Evolutionary conservation across 2,329 filamentous ascomycete genomes (phyloP).

Genomic region (Aspergillus alliaceus): DNA sequence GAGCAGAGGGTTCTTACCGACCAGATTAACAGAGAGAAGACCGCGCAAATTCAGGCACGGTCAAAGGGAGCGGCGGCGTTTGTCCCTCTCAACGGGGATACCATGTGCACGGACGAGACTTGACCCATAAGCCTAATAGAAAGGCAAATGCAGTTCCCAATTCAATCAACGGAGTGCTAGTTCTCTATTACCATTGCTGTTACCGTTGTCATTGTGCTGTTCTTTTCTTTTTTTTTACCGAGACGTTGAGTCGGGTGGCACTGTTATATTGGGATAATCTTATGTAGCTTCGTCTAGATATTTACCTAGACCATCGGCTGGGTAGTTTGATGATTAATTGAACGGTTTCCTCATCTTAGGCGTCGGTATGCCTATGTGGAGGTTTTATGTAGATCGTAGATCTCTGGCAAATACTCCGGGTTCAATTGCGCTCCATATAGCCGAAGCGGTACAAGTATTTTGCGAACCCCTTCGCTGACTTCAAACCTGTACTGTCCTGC

Average conservation of each 20-base stretch:
- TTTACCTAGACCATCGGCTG: too few species aligned
- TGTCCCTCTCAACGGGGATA: slow-evolving; percentile 32
- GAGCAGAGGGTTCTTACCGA: slow-evolving; percentile 23
- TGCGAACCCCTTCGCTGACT: neutral
- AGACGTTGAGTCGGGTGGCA: too few species aligned
- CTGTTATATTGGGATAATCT: too few species aligned
- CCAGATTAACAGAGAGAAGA: slow-evolving; percentile 19
- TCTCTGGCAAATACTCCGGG: neutral
- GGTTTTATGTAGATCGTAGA: neutral
- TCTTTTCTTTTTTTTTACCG: neutral
- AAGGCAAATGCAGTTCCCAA: neutral
- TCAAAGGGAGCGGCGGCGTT: slow-evolving; percentile 22
- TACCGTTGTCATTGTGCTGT: neutral
- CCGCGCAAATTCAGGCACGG: slow-evolving; percentile 26
- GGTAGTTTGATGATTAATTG: neutral
- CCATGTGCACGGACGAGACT: slow-evolving; percentile 34
- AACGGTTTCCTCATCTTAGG: neutral
- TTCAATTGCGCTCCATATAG: neutral
- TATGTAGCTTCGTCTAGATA: too few species aligned
- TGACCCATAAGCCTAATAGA: slow-evolving; percentile 1
- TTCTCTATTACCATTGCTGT: too few species aligned
- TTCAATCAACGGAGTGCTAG: neutral
- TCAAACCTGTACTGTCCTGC: too few species aligned
- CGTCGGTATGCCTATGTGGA: neutral
- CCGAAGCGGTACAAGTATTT: neutral